These are phyloP conservation scores for Salvia miltiorrhiza DNA, from an alignment of 257 asterid genomes.

Conservation along the genomic window DNA sequence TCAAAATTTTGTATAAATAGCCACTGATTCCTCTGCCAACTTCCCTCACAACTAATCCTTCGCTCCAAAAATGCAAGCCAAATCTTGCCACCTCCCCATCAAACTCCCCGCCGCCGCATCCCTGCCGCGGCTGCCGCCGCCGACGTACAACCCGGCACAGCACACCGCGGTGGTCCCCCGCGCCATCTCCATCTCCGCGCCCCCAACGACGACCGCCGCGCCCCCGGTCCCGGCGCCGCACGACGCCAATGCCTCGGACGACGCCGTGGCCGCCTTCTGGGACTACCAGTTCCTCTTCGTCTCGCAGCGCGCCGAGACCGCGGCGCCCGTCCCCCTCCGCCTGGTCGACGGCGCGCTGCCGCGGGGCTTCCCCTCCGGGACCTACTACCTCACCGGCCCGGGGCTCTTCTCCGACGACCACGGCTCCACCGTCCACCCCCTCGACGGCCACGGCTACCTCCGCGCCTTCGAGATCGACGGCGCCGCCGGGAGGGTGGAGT, in stretches of 20 bases:
- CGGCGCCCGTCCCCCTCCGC: constrained; percentile 59
- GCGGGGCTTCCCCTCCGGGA: constrained; percentile 69
- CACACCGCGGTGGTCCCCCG: constrained; percentile 35
- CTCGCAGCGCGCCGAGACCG: constrained; percentile 87
- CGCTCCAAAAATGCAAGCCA: constrained; percentile 59
- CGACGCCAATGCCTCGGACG: constrained; percentile 36
- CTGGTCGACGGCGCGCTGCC: constrained; percentile 82
- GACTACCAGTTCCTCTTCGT: constrained; percentile 88
- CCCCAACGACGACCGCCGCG: constrained; percentile 35
- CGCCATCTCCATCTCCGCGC: constrained; percentile 63
- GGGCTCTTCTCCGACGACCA: constrained; percentile 90
- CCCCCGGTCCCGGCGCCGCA: constrained; percentile 6
- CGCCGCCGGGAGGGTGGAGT: constrained; percentile 46
- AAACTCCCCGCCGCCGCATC: constrained; percentile 35
- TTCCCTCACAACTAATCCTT: not conserved
- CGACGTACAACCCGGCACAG: constrained; percentile 36
- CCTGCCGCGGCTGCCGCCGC: constrained; percentile 39
- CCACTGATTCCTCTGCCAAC: not conserved
- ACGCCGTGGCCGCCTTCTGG: constrained; percentile 68
- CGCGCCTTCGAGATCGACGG: constrained; percentile 59
- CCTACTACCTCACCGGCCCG: constrained; percentile 86
- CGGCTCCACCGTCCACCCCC: constrained; percentile 97
- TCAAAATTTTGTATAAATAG: not conserved
- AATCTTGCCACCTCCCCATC: constrained; percentile 54
- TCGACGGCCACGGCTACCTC: constrained; percentile 92